These are phyloP conservation scores for Fusarium newnesense DNA, from an alignment of 2,329 filamentous ascomycete species.

Conservation along the genomic window DNA sequence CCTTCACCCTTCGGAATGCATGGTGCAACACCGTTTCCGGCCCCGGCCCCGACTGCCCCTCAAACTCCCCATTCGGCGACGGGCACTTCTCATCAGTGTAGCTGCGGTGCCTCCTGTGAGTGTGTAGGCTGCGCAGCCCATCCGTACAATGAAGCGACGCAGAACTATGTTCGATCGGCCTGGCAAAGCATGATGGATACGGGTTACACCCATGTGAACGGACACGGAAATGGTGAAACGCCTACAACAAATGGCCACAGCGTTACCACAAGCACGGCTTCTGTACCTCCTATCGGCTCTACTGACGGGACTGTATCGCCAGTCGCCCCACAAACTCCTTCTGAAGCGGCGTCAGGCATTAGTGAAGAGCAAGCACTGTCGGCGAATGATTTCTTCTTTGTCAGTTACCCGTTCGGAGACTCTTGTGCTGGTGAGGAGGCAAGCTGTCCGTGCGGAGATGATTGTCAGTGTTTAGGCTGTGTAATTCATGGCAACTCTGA, in stretches of 20 bases:
- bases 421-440: conserved; percentile 60
- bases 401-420: conserved; percentile 62
- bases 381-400: conserved; percentile 68
- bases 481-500: conserved; percentile 59
- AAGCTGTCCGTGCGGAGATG: conserved; percentile 68
- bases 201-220: conserved; percentile 40
- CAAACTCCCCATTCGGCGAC: conserved; percentile 34
- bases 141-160: conserved; percentile 73
- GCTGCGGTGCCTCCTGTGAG: conserved; percentile 72
- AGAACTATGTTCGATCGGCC: conserved; percentile 61
- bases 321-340: conserved; percentile 57
- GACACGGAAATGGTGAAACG: conserved; percentile 37
- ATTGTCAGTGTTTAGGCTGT: conserved; percentile 68
- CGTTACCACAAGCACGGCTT: conserved; percentile 25
- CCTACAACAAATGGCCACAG: conserved; percentile 29
- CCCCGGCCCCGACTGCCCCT: conserved; percentile 20
- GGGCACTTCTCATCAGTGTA: conserved; percentile 60
- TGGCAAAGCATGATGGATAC: conserved; percentile 54
- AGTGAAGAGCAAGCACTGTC: conserved; percentile 63
- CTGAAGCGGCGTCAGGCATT: conserved; percentile 56
- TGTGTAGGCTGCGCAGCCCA: conserved; percentile 76
- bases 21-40: conserved; percentile 33
- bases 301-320: conserved; percentile 51
- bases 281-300: conserved; percentile 17
- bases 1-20: conserved; percentile 44